Evolutionary conservation across 2,329 filamentous ascomycete genomes (phyloP).

Genomic region (Penicillium paneum): DNA sequence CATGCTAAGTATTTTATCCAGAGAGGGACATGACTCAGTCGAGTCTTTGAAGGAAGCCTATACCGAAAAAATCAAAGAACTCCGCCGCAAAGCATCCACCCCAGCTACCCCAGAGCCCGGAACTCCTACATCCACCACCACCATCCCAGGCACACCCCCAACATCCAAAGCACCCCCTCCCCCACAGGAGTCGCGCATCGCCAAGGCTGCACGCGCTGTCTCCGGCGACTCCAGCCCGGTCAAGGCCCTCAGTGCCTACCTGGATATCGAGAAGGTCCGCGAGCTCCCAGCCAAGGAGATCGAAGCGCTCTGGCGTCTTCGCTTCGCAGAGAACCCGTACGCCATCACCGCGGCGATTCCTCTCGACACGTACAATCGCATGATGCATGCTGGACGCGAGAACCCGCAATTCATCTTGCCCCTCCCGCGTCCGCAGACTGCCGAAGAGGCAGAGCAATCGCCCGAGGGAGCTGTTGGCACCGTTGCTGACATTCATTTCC

Average conservation of each 20-base stretch:
- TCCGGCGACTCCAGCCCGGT: slow-evolving; percentile 52
- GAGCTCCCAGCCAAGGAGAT: slow-evolving; percentile 76
- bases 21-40: slow-evolving; percentile 62
- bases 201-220: slow-evolving; percentile 42
- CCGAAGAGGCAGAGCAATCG: slow-evolving; percentile 26
- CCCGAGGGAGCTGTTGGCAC: slow-evolving; percentile 23
- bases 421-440: slow-evolving; percentile 53
- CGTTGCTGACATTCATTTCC: slow-evolving; percentile 82
- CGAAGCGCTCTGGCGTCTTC: slow-evolving; percentile 82
- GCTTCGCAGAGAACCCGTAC: slow-evolving; percentile 68
- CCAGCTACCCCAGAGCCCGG: slow-evolving; percentile 48
- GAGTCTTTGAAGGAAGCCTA: slow-evolving; percentile 71
- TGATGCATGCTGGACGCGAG: slow-evolving; percentile 66
- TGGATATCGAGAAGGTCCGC: slow-evolving; percentile 77
- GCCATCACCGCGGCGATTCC: slow-evolving; percentile 84
- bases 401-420: slow-evolving; percentile 91
- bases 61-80: slow-evolving; percentile 71
- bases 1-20: slow-evolving; percentile 48
- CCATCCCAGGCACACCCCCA: slow-evolving; percentile 37
- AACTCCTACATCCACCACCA: slow-evolving; percentile 19
- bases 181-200: slow-evolving; percentile 32
- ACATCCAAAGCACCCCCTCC: slow-evolving; percentile 37
- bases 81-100: slow-evolving; percentile 65
- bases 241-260: slow-evolving; percentile 64
- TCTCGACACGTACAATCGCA: slow-evolving; percentile 66